These are phyloP conservation scores for Heteromeles arbutifolia DNA, from an alignment of 306 rosid species.

Conservation along the genomic window DNA sequence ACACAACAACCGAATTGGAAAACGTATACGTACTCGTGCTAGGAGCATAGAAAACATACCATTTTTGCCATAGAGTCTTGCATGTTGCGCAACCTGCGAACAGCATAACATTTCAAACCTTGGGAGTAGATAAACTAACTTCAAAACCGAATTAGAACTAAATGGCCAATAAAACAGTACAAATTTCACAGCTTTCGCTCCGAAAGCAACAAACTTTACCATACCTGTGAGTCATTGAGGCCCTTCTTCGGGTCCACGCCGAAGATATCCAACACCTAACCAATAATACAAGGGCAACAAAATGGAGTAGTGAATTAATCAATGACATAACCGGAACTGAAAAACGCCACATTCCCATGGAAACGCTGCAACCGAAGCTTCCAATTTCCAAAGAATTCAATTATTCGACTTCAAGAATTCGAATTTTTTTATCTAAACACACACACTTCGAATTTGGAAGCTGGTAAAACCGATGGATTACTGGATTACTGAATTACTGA, in stretches of 20 bases:
- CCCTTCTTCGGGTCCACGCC: conserved; percentile 80
- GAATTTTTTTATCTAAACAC: background rate
- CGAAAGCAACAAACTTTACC: background rate
- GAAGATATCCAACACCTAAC: conserved; percentile 80
- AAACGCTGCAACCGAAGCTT: background rate
- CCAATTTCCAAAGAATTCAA: background rate
- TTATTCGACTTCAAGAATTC: background rate
- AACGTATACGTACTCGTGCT: background rate
- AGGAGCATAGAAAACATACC: conserved; percentile 41
- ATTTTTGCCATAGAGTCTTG: conserved; percentile 62
- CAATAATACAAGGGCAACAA: background rate
- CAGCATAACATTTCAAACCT: background rate
- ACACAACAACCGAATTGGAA: background rate
- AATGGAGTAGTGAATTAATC: background rate
- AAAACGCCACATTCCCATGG: background rate
- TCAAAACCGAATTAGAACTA: background rate
- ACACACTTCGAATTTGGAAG: background rate
- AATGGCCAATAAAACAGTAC: background rate
- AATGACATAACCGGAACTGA: background rate
- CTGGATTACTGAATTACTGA: background rate
- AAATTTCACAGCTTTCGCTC: background rate
- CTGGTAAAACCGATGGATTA: background rate
- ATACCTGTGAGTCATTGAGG: conserved; percentile 69
- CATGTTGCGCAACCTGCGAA: conserved; percentile 66
- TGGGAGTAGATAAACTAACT: background rate